A percentile compares a stretch with the other conserved stretches of the same genome.
Evolutionary conservation across 2,329 filamentous ascomycete genomes (phyloP).

Genomic region (Aspergillus pseudonomiae): DNA sequence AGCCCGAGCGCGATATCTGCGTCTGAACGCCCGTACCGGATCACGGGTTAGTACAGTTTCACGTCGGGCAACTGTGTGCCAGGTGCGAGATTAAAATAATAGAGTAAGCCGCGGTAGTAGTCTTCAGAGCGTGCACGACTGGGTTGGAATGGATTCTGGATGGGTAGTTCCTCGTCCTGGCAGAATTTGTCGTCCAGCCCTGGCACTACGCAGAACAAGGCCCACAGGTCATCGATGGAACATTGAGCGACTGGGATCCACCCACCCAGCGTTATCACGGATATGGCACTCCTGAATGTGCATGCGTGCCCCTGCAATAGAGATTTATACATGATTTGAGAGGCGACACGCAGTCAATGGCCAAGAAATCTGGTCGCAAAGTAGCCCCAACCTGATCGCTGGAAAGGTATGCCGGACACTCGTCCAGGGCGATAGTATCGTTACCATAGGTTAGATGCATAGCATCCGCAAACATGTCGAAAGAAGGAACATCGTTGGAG

Average conservation of each 20-base stretch:
- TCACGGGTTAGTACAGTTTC: background rate
- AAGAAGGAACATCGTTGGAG: background rate
- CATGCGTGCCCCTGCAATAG: background rate
- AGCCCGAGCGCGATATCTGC: background rate
- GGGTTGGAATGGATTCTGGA: background rate
- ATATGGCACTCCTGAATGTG: background rate
- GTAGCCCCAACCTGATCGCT: background rate
- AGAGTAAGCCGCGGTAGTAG: background rate
- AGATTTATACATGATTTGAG: background rate
- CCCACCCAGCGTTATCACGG: background rate
- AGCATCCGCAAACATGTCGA: background rate
- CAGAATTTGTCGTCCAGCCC: background rate
- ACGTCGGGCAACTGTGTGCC: background rate
- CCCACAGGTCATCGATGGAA: background rate
- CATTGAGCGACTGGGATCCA: background rate
- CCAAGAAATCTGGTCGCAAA: background rate
- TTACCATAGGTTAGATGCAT: too few species aligned
- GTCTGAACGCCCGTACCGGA: background rate
- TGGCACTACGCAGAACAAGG: background rate
- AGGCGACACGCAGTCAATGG: background rate
- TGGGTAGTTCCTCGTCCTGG: background rate
- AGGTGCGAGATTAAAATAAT: background rate
- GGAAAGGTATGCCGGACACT: background rate
- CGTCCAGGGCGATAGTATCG: background rate
- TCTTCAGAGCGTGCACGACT: background rate